These are phyloP conservation scores for Acer negundo DNA, from an alignment of 345 rosid species.

Conservation along the genomic window DNA sequence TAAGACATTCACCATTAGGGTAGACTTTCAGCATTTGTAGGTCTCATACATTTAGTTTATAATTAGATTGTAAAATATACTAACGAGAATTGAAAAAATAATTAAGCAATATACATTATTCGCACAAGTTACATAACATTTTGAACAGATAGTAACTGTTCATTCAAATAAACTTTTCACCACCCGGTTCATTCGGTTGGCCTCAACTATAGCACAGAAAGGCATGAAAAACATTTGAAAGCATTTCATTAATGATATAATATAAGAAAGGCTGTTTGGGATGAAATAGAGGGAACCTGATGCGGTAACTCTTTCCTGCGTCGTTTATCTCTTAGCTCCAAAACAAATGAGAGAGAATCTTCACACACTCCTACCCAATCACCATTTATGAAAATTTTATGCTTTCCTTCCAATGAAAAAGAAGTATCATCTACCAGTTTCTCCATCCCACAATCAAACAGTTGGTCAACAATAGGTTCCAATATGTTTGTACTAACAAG, in stretches of 20 bases:
- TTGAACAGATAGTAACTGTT: not conserved
- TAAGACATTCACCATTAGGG: not conserved
- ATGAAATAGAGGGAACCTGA: conserved; percentile 47
- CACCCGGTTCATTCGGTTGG: not conserved
- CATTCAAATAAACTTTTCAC: conserved; percentile 2
- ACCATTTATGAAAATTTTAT: conserved; percentile 79
- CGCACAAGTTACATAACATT: not conserved
- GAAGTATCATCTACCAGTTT: conserved; percentile 53
- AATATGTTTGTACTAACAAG: conserved; percentile 58
- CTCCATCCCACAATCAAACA: conserved; percentile 72
- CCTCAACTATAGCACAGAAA: not conserved
- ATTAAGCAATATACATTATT: not conserved
- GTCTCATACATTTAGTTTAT: not conserved
- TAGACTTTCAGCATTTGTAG: not conserved
- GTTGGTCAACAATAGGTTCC: conserved; percentile 47
- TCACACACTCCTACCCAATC: conserved; percentile 87
- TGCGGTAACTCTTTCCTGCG: conserved; percentile 58
- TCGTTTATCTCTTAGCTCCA: conserved; percentile 57
- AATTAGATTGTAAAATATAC: not conserved
- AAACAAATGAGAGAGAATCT: conserved; percentile 57
- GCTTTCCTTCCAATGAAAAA: conserved; percentile 45
- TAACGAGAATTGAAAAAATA: not conserved
- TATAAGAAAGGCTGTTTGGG: not conserved
- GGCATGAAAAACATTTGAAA: not conserved
- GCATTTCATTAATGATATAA: not conserved